Evolutionary conservation across 352 stramenopile species (phyloP).

Genomic region (Globisporangium viniferum): DNA sequence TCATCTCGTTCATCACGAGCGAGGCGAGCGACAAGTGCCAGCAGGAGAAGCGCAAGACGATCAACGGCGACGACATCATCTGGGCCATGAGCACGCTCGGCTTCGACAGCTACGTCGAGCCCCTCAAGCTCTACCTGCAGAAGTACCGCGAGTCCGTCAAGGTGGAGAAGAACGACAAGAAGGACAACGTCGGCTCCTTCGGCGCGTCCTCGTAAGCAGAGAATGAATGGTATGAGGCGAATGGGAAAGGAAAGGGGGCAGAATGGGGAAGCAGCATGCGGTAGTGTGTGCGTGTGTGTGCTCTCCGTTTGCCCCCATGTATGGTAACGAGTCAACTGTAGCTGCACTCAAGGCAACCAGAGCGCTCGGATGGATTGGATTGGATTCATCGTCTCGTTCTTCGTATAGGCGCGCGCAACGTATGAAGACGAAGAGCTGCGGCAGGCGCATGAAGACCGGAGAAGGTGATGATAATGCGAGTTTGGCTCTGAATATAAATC

Average conservation of each 20-base stretch:
- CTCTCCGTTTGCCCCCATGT: neutral
- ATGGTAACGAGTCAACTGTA: slow-evolving; percentile 12
- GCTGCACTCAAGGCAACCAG: slow-evolving; percentile 1
- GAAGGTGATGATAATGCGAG: neutral
- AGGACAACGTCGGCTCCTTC: slow-evolving; percentile 87
- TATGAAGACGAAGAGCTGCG: neutral
- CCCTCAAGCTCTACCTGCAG: slow-evolving; percentile 97
- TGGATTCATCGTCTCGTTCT: neutral
- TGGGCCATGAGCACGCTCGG: slow-evolving; percentile 99
- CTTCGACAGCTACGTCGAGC: slow-evolving; percentile 99
- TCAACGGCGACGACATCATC: slow-evolving; percentile 99
- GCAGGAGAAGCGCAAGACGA: slow-evolving; percentile 99
- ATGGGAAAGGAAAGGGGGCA: neutral
- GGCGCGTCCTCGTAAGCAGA: slow-evolving; percentile 67
- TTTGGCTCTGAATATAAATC: neutral
- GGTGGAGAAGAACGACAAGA: slow-evolving; percentile 90
- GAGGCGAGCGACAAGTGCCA: slow-evolving; percentile 99
- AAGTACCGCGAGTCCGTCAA: slow-evolving; percentile 97
- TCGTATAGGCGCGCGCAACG: neutral
- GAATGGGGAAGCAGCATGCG: neutral
- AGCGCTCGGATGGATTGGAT: neutral
- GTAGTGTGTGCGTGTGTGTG: neutral
- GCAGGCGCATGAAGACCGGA: neutral
- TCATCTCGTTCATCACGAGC: slow-evolving; percentile 99
- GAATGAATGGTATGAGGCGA: neutral